Evolutionary conservation across 23 red algal genomes (phyloP), one percentile per base, ranked within the genome.

Genomic region (Agarophyton chilense): DNA sequence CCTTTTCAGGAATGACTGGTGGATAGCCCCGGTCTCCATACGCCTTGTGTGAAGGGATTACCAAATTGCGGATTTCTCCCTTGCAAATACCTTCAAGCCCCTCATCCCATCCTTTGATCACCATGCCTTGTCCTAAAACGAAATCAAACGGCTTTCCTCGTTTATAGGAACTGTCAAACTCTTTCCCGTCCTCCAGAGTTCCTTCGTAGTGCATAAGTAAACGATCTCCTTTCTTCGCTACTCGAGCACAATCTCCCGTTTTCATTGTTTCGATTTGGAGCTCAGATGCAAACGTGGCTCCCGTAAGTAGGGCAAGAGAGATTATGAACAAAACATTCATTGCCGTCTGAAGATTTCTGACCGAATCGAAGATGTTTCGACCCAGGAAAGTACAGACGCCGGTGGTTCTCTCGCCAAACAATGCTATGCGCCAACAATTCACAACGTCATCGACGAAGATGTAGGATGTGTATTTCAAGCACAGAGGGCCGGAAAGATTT

Each of bases 71-170:
- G 24, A 83, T 44, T 75, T 97, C 88, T 53, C 95, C 95, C 39
- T 66, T 78, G 49, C 86, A 83, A 51, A 97, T 87, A 65, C 85
- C 93, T 35, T 81, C 84, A 11, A 95, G 45, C n/a, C 82, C 93
- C 12, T 74, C 81, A 65, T 97, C 95, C 89, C 89, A 97, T 41
- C 88, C 95, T 25, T 87, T 86, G 64, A 98, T 94, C 14, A 98
- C 95, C 66, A 86, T 84, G 16, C 95, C 95, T 50, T 77, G 54
- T 24, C 91, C 95, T n/a, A 98, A 62, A 19, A 46, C 32, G 46
- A 98, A 86, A 25, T 31, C 76, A 50, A 98, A 94, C 8, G 95
- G 95, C 2, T 44, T 64, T 26, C 86, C 72, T 17, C 95, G 90
- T 24, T 98, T 89, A 54, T 84, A 85, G 4, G 92, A 92, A 17